A percentile compares a stretch with the other conserved stretches of the same genome.
phyloP scores from a whole-genome alignment of 2,329 filamentous ascomycete species.

The Pseudofabraea citricarpa region DNA sequence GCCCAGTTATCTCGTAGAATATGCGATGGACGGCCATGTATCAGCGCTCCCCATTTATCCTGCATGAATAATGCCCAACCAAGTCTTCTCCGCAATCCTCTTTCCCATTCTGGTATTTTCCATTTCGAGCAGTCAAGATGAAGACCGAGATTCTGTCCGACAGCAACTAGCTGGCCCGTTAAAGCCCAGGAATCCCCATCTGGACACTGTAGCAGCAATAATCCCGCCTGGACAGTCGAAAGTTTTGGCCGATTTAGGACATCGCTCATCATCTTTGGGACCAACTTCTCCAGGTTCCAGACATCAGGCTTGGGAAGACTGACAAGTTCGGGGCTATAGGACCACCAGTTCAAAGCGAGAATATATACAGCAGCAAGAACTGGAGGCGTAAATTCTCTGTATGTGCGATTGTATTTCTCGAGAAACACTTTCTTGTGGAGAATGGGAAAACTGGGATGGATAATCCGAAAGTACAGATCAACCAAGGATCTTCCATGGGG shows the following conservation, averaged over 20 bases:
- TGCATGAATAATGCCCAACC: conserved; percentile 64
- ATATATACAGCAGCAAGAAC: conserved; percentile 57
- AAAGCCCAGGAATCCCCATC: conserved; percentile 24
- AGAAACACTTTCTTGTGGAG: conserved; percentile 56
- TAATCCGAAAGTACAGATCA: conserved; percentile 32
- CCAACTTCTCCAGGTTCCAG: conserved; percentile 33
- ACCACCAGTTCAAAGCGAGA: conserved; percentile 56
- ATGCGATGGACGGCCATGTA: conserved; percentile 54
- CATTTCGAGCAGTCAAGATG: conserved; percentile 58
- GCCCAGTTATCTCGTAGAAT: conserved; percentile 51
- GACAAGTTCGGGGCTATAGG: conserved; percentile 50
- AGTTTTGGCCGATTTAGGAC: conserved; percentile 47
- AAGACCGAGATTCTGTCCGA: conserved; percentile 54
- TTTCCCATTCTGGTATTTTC: conserved; percentile 60
- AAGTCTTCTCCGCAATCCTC: conserved; percentile 54
- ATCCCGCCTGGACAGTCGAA: conserved; percentile 48
- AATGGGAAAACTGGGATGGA: conserved; percentile 44
- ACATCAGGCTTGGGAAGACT: conserved; percentile 37
- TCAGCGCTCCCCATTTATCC: conserved; percentile 56
- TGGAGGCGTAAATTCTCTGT: conserved; percentile 53
- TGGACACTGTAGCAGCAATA: conserved; percentile 43
- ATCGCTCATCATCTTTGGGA: conserved; percentile 38
- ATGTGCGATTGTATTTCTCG: conserved; percentile 53
- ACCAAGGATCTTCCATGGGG: conserved; percentile 21
- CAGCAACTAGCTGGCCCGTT: conserved; percentile 42